Conservation (phyloP, 1,139 yeast genomes). For the Blastobotrys malaysiensis region DNA sequence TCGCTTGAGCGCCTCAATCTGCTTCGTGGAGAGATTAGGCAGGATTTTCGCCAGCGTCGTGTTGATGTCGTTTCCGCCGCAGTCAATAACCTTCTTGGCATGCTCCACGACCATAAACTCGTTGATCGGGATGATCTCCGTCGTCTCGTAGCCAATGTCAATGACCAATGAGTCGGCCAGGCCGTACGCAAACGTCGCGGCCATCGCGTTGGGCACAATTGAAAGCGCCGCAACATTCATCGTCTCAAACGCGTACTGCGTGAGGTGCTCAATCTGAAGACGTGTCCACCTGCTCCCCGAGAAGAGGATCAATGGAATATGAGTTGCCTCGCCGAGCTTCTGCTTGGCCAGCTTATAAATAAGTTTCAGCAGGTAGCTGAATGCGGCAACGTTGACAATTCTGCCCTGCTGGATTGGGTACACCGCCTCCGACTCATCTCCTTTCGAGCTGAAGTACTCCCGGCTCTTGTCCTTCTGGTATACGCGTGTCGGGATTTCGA, state of each 20-base stretch:
- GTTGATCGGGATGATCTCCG: constrained; percentile 73
- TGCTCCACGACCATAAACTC: constrained; percentile 59
- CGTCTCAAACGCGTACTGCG: constrained; percentile 70
- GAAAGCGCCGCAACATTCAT: constrained; percentile 71
- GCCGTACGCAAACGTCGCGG: constrained; percentile 70
- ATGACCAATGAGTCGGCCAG: constrained; percentile 60
- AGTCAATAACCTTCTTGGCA: constrained; percentile 46
- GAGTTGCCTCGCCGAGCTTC: constrained; percentile 14
- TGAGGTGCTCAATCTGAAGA: constrained; percentile 56
- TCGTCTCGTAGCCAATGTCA: constrained; percentile 71
- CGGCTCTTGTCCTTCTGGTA: constrained; percentile 41
- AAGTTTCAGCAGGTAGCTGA: constrained; percentile 60
- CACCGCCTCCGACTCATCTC: constrained; percentile 43
- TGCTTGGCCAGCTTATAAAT: constrained; percentile 44
- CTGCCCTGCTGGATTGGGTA: constrained; percentile 60
- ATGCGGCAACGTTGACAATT: constrained; percentile 63
- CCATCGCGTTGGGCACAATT: constrained; percentile 61
- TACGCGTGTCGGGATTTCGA: constrained; percentile 69
- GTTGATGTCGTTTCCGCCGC: constrained; percentile 66
- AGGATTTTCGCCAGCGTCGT: constrained; percentile 45
- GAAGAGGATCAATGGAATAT: constrained; percentile 52
- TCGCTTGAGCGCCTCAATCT: constrained; percentile 68
- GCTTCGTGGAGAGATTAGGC: constrained; percentile 53
- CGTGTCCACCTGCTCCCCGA: constrained; percentile 70
- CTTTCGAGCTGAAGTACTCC: constrained; percentile 37